These are phyloP conservation scores for Penicillium paradoxum DNA, from an alignment of 495 filamentous ascomycete species.

Conservation along the genomic window DNA sequence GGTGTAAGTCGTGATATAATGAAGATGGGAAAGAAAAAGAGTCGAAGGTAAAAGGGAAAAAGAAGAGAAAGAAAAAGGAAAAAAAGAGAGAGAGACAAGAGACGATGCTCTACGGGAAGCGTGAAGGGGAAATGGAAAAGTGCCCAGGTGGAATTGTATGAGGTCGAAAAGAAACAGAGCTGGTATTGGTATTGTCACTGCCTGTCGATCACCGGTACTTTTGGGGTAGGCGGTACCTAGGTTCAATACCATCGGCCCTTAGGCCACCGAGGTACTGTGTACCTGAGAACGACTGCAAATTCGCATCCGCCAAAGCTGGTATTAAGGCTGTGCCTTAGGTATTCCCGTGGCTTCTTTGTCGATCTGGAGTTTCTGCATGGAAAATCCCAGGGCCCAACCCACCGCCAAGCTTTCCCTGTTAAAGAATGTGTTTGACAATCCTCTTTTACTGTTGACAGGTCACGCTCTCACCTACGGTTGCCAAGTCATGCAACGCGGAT, in stretches of 20 bases:
- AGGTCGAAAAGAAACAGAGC: conserved; percentile 19
- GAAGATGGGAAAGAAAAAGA: neutral
- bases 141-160: conserved; percentile 16
- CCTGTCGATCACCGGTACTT: conserved; percentile 19
- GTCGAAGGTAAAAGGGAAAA: conserved; percentile 8
- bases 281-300: neutral
- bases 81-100: conserved; percentile 10
- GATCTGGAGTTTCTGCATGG: conserved; percentile 6
- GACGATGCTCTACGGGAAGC: conserved; percentile 11
- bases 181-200: conserved; percentile 17
- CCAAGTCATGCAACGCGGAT: conserved; percentile 11
- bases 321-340: no score
- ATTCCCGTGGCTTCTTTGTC: neutral
- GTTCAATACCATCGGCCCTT: conserved; percentile 4
- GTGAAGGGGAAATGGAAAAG: conserved; percentile 23
- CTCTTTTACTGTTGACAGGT: neutral
- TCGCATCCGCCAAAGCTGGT: neutral
- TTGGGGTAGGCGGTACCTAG: conserved; percentile 19
- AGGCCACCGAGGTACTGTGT: neutral
- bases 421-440: neutral
- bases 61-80: conserved; percentile 7
- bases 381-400: neutral
- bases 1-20: neutral
- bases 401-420: conserved; percentile 2
- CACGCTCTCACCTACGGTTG: conserved; percentile 1